Evolutionary conservation across 495 filamentous ascomycete species (phyloP).

Genomic region (Talaromyces liani): DNA sequence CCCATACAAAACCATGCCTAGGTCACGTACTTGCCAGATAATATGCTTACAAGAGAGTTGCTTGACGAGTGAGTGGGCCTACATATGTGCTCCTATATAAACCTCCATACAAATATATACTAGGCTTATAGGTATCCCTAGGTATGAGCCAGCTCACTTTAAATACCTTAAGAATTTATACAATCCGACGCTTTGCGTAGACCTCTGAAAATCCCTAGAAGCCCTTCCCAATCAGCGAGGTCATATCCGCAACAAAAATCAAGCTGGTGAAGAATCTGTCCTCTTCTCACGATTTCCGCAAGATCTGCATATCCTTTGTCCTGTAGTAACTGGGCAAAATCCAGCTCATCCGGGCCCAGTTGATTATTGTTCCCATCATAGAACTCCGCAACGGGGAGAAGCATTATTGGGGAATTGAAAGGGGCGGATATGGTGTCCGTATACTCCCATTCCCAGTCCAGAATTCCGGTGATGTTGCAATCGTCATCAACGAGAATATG

Average conservation of each 20-base stretch:
- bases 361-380: slow-evolving; percentile 25
- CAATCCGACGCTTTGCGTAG: slow-evolving; percentile 22
- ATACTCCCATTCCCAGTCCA: slow-evolving; percentile 39
- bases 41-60: too few species aligned
- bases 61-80: too few species aligned
- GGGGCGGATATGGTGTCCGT: slow-evolving; percentile 25
- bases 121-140: too few species aligned
- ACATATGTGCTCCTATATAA: too few species aligned
- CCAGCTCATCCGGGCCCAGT: slow-evolving; percentile 25
- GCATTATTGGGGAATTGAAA: slow-evolving; percentile 34
- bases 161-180: too few species aligned
- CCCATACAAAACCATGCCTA: too few species aligned
- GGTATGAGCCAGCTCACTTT: too few species aligned
- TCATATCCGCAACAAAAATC: slow-evolving; percentile 33
- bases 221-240: slow-evolving; percentile 31
- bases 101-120: too few species aligned
- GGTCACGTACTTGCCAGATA: too few species aligned
- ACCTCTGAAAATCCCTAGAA: slow-evolving; percentile 31
- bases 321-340: slow-evolving; percentile 23
- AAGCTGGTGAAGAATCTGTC: slow-evolving; percentile 27
- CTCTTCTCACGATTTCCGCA: slow-evolving; percentile 24
- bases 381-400: slow-evolving; percentile 35
- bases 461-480: slow-evolving; percentile 36
- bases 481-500: slow-evolving; percentile 37
- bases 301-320: slow-evolving; percentile 22